These are phyloP conservation scores for Catharanthus roseus DNA, from an alignment of 257 asterid species.

Conservation along the genomic window DNA sequence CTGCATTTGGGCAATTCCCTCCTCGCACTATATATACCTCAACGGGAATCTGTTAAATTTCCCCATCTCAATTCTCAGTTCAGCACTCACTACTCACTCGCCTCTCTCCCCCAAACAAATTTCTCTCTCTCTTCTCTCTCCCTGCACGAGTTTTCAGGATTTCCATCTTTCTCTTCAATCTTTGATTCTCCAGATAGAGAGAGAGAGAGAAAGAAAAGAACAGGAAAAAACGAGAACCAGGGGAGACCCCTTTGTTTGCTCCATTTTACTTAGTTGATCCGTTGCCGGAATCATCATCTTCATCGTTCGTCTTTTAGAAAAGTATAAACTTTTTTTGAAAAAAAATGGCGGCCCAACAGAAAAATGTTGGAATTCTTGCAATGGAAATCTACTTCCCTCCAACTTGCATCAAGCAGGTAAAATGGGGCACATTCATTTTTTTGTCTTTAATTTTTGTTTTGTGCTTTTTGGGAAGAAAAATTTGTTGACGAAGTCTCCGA, in stretches of 20 bases:
- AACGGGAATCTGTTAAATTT: conserved; percentile 19
- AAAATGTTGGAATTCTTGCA: conserved; percentile 95
- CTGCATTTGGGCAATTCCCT: conserved; percentile 34
- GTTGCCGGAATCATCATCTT: conserved; percentile 20
- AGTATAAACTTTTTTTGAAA: not conserved
- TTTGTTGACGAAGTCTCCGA: not conserved
- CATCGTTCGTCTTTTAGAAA: not conserved
- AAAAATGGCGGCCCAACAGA: conserved; percentile 42
- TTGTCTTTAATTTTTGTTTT: not conserved
- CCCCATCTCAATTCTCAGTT: conserved; percentile 11
- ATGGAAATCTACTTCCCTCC: conserved; percentile 96
- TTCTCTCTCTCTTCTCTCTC: conserved; percentile 9
- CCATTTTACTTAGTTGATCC: conserved; percentile 4
- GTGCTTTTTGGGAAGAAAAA: not conserved
- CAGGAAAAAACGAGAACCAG: not conserved
- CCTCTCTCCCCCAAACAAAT: not conserved
- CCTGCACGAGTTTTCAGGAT: conserved; percentile 18
- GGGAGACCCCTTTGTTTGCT: conserved; percentile 3
- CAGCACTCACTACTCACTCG: too few species aligned
- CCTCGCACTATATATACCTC: conserved; percentile 24
- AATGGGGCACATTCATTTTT: not conserved
- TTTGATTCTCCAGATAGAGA: not conserved
- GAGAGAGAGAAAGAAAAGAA: conserved; percentile 1
- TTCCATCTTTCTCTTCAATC: conserved; percentile 4
- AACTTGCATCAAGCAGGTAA: conserved; percentile 90